Conservation (phyloP, 2,329 filamentous ascomycete species). For the Arthroderma uncinatum region DNA sequence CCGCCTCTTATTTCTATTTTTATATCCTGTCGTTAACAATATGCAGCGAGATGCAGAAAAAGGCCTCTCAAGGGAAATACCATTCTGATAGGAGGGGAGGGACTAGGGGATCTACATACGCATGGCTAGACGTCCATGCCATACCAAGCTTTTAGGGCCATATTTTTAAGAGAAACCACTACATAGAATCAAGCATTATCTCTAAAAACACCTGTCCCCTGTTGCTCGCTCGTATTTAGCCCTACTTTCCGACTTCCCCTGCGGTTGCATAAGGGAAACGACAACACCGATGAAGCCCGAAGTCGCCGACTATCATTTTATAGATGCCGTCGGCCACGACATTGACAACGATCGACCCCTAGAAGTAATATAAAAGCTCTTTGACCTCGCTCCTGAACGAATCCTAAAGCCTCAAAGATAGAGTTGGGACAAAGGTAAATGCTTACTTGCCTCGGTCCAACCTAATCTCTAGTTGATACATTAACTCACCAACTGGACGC, state of each 20-base stretch:
- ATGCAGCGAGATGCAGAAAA: no score
- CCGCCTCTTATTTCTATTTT: background rate
- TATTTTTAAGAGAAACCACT: background rate
- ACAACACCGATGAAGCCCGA: conserved; percentile 1
- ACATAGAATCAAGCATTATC: background rate
- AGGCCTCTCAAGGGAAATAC: background rate
- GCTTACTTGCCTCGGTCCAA: no score
- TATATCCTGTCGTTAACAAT: background rate
- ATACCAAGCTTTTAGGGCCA: background rate
- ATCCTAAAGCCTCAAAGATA: no score
- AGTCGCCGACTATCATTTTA: background rate
- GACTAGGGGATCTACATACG: background rate
- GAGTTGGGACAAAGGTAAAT: background rate
- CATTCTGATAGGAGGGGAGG: background rate
- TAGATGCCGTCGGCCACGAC: no score
- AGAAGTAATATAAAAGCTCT: background rate
- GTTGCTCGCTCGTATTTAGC: background rate
- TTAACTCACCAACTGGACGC: background rate
- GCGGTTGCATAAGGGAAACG: background rate
- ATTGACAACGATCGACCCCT: background rate
- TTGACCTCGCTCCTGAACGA: background rate
- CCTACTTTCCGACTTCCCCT: background rate
- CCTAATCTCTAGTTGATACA: no score
- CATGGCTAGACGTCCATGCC: background rate
- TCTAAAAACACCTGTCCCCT: background rate